Evolutionary conservation across 1,284 basidiomycete species (phyloP).

Genomic region (Bjerkandera adusta): DNA sequence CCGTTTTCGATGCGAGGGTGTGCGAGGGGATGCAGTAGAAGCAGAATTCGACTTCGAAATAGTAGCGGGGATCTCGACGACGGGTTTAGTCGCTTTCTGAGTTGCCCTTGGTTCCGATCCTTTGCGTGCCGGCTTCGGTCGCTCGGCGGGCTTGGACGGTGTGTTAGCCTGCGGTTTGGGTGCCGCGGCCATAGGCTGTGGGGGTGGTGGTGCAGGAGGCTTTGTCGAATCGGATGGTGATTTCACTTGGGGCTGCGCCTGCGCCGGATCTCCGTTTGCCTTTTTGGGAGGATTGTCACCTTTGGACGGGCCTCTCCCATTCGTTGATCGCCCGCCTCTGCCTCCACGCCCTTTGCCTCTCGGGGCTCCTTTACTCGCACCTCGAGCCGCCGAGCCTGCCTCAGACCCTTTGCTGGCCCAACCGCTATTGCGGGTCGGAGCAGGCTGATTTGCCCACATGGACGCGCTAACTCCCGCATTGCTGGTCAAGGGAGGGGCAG

Average conservation of each 20-base stretch:
- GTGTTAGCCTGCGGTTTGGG: constrained; percentile 3
- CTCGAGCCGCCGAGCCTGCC: constrained; percentile 47
- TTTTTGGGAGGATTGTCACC: constrained; percentile 19
- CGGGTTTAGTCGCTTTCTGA: constrained; percentile 23
- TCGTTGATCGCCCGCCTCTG: constrained; percentile 32
- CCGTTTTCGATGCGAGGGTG: constrained; percentile 26
- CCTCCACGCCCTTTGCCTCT: constrained; percentile 36
- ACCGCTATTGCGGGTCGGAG: constrained; percentile 31
- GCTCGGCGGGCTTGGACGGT: constrained; percentile 16
- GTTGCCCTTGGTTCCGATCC: constrained; percentile 24
- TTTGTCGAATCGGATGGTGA: constrained; percentile 31
- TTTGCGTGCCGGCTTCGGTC: constrained; percentile 23
- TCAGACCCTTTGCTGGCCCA: constrained; percentile 46
- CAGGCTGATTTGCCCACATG: constrained; percentile 26
- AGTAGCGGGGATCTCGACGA: constrained; percentile 18
- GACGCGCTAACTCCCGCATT: constrained; percentile 23
- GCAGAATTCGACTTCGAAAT: constrained; percentile 17
- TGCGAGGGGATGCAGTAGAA: constrained; percentile 21
- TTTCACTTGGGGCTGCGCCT: constrained; percentile 16
- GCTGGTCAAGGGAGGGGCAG: constrained; percentile 20
- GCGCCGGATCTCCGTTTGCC: constrained; percentile 14
- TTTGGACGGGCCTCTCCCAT: constrained; percentile 26
- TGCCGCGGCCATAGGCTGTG: constrained; percentile 11
- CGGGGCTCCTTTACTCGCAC: constrained; percentile 24
- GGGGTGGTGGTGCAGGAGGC: constrained; percentile 29